These are phyloP conservation scores for Starmerella floris DNA, from an alignment of 805 yeast genomes.

Conservation along the genomic window DNA sequence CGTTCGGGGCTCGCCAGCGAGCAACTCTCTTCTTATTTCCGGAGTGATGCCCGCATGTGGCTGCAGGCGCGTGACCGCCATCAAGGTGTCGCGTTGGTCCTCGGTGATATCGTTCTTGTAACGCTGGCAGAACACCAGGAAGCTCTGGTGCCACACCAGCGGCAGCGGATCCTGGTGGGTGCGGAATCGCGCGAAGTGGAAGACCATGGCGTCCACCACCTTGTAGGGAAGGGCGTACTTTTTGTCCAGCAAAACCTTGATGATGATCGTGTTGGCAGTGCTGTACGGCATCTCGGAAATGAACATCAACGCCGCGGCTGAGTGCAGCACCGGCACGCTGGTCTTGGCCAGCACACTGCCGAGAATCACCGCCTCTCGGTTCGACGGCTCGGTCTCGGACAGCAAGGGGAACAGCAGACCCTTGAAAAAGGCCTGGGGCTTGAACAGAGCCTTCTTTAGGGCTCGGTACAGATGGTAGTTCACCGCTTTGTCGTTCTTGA, in stretches of 20 bases:
- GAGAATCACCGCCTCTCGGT: constrained; percentile 88
- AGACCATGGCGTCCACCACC: constrained; percentile 86
- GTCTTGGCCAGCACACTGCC: constrained; percentile 82
- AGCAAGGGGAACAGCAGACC: constrained; percentile 88
- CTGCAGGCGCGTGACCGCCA: constrained; percentile 83
- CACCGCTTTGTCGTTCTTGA: constrained; percentile 37
- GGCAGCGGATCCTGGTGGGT: constrained; percentile 48
- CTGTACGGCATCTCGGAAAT: constrained; percentile 68
- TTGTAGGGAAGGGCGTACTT: constrained; percentile 95
- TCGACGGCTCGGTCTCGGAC: constrained; percentile 66
- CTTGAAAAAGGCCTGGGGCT: constrained; percentile 95
- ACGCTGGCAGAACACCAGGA: constrained; percentile 85
- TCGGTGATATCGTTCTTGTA: constrained; percentile 97
- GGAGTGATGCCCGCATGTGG: constrained; percentile 82
- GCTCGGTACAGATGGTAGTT: constrained; percentile 91
- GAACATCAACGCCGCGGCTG: constrained; percentile 87
- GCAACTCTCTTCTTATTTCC: constrained; percentile 82
- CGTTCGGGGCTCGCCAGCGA: constrained; percentile 46
- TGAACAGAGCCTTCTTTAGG: constrained; percentile 80
- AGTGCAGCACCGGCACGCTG: constrained; percentile 87
- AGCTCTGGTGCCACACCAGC: constrained; percentile 94
- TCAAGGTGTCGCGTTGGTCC: constrained; percentile 87
- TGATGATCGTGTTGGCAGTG: constrained; percentile 83
- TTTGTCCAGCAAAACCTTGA: constrained; percentile 78
- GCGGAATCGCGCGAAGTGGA: constrained; percentile 86